Evolutionary conservation across 768 basidiomycete species (phyloP).

Genomic region (Leucosporidium scottii): DNA sequence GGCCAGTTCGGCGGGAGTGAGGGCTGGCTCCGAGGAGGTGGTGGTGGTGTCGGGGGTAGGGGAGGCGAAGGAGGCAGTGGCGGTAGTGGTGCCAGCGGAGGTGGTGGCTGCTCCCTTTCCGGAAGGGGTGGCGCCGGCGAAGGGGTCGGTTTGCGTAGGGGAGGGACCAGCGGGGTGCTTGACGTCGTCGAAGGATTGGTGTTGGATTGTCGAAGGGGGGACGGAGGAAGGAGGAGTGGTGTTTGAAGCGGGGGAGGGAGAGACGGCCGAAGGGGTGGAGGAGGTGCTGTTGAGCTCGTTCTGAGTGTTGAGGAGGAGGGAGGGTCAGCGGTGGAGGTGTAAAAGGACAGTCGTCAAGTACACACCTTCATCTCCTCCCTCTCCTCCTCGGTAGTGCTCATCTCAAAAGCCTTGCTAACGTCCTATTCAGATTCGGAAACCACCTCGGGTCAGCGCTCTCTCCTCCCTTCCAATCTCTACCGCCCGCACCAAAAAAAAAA

Average conservation of each 20-base stretch:
- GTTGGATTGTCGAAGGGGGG: slow-evolving; percentile 30
- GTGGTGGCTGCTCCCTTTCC: slow-evolving; percentile 37
- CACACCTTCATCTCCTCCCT: slow-evolving; percentile 69
- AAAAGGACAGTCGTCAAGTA: no score
- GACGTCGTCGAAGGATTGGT: no score
- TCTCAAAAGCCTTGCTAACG: slow-evolving; percentile 41
- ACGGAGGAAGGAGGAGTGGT: background rate
- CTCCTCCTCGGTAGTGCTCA: slow-evolving; percentile 88
- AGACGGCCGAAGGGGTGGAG: background rate
- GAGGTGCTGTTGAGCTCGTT: background rate
- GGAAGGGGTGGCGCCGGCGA: background rate
- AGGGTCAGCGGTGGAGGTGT: background rate
- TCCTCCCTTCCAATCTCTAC: no score
- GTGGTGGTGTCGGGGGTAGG: slow-evolving; percentile 35
- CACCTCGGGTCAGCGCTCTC: no score
- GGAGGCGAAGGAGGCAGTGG: slow-evolving; percentile 26
- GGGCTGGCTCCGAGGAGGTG: slow-evolving; percentile 33
- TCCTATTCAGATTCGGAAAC: slow-evolving; percentile 45
- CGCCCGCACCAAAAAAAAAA: no score
- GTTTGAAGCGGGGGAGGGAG: slow-evolving; percentile 21
- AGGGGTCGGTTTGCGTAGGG: background rate
- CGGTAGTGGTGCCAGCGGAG: slow-evolving; percentile 35
- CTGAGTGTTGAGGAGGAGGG: slow-evolving; percentile 28
- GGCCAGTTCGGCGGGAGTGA: slow-evolving; percentile 15
- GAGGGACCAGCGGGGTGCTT: background rate